phyloP scores from a whole-genome alignment of 305 asterid genomes.

The Plantago rigida region DNA sequence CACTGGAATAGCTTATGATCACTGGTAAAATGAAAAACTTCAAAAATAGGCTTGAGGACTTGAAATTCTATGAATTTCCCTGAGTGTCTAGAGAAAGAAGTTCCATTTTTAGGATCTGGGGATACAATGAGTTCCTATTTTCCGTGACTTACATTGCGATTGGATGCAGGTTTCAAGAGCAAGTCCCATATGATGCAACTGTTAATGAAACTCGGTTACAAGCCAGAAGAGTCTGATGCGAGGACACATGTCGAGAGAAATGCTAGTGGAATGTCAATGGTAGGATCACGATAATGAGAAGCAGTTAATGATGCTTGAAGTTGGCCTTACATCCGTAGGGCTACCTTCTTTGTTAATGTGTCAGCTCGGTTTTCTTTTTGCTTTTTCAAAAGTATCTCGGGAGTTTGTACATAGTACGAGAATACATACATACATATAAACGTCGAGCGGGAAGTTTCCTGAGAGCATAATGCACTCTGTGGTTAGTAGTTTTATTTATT shows the following conservation, averaged over 20 bases:
- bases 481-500: no score
- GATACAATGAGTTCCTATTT: background rate
- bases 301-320: constrained; percentile 12
- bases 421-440: no score
- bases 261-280: constrained; percentile 3
- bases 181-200: constrained; percentile 56
- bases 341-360: constrained; percentile 21
- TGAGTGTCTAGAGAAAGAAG: background rate
- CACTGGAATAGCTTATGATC: no score
- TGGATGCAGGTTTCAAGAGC: constrained; percentile 72
- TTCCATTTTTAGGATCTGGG: background rate
- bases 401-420: background rate
- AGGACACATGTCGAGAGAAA: background rate
- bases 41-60: no score
- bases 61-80: no score
- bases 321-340: constrained; percentile 23
- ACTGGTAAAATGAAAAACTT: no score
- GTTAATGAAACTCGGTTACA: background rate
- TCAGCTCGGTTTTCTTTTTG: background rate
- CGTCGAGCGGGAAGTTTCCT: no score
- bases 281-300: background rate
- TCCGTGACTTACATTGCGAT: constrained; percentile 4
- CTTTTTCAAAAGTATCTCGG: no score
- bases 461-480: no score
- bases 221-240: constrained; percentile 8